Base-by-base conservation (phyloP, 345 rosid species). In the Ailanthus altissimus region DNA sequence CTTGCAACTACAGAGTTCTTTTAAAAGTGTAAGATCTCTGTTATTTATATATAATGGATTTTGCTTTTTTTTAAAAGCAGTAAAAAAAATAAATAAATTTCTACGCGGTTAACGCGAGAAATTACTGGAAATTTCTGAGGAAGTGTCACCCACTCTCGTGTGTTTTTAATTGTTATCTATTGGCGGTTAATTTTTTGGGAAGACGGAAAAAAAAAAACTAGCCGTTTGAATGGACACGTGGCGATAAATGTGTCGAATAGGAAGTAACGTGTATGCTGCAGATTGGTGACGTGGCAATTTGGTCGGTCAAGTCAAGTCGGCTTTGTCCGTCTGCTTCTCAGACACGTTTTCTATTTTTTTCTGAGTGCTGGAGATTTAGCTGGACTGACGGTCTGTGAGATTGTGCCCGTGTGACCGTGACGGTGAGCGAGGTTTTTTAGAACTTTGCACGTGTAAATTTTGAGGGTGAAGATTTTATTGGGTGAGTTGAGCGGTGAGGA, bases 141-240 rank as follows among this genome's bases (percentile, higher is more conserved):
- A 63, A 64, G 36, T 16, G 25, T 49, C 56, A 69, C 4, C 45
- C 25, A 9, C 25, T 50, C 70, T 11, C 14, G 38, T 23, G 54
- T 49, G n/a, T 49, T 62, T 70, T 59, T 54, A 46, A 66, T 50
- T 47, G 72, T 49, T 65, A 72, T 77, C 67, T 14, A 45, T 76
- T 83, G 82, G 81, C 79, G 81, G 87, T 81, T 81, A 79, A 83
- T 38, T 64, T 14, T 23, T 63, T 40, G 53, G 26, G 7, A 68
- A 43, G 54, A 11, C 45, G n/a, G 4, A 6, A 26, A 47, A 72
- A 47, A 72, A 82, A 85, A 73, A 82, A 86, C 77, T 81, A 83
- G 85, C 85, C 85, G 86, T 83, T 81, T 49, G 80, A 65, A 12
- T 9, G 70, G 36, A 79, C 89, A 87, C 88, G 87, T 90, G 93